Evolutionary conservation across 2,329 filamentous ascomycete species (phyloP).

Genomic region (Pseudogymnoascus pannorum): DNA sequence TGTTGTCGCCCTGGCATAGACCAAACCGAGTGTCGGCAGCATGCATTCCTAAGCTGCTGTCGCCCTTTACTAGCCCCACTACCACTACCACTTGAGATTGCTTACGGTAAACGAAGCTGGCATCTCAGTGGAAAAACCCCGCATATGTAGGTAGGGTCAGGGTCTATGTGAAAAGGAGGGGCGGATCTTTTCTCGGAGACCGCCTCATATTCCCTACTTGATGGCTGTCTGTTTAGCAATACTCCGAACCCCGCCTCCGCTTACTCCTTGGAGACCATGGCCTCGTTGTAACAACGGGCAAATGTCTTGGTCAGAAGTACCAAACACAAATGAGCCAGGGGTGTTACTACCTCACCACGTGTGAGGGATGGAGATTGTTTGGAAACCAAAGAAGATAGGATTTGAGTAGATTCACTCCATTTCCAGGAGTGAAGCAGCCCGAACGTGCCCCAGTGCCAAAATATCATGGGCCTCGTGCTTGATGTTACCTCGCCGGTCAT

Average conservation of each 20-base stretch:
- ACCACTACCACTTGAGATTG: not conserved
- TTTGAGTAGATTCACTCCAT: not conserved
- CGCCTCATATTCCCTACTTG: constrained; percentile 2
- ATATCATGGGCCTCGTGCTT: not conserved
- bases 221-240: not conserved
- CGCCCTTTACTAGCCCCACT: not conserved
- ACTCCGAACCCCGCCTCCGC: not conserved
- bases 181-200: not conserved
- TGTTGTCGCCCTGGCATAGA: not conserved
- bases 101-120: not conserved
- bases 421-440: not conserved
- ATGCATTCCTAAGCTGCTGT: constrained; percentile 3
- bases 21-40: not conserved
- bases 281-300: not conserved
- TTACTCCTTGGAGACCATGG: not conserved
- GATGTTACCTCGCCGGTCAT: not conserved
- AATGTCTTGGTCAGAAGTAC: not conserved
- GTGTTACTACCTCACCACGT: not conserved
- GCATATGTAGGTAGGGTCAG: not conserved
- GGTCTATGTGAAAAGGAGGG: not conserved
- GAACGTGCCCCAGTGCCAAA: not conserved
- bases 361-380: not conserved
- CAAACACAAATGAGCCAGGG: constrained; percentile 2
- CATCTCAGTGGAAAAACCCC: not conserved
- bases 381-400: not conserved